phyloP scores from a whole-genome alignment of 202 grass and related monocot genomes.

The Eragrostis tef region DNA sequence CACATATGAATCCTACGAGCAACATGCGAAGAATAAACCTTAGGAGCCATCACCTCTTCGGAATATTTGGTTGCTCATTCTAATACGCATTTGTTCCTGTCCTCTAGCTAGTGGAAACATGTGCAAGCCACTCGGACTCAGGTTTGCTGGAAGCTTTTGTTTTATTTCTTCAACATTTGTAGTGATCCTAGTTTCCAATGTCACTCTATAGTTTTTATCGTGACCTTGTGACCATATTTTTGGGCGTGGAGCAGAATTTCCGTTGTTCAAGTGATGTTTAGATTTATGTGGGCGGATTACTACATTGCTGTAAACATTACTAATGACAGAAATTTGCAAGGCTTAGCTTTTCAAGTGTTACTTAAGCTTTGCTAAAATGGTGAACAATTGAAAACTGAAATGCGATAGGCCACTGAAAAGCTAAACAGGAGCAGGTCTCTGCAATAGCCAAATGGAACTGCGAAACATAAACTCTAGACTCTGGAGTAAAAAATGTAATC shows the following conservation, averaged over 20 bases:
- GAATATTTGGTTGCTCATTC: conserved; percentile 11
- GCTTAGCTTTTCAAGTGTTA: neutral
- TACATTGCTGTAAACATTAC: neutral
- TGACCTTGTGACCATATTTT: neutral
- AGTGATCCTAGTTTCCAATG: neutral
- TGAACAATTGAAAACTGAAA: neutral
- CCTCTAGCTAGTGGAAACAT: conserved; percentile 13
- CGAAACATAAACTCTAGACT: neutral
- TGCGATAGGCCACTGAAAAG: neutral
- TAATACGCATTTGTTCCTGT: conserved; percentile 12
- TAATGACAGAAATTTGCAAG: neutral
- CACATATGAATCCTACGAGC: conserved; percentile 12
- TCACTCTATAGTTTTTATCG: neutral
- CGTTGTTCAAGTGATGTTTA: neutral
- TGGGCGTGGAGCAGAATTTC: neutral
- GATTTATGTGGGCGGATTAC: neutral
- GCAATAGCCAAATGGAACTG: neutral
- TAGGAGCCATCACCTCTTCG: conserved; percentile 27
- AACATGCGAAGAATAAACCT: neutral
- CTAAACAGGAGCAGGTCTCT: neutral
- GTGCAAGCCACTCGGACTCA: neutral
- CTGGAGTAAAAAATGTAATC: neutral
- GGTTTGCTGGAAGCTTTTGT: neutral
- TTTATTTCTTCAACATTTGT: neutral
- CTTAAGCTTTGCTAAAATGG: neutral